Conservation (phyloP, 495 filamentous ascomycete species). For the Recurvomyces mirabilis region DNA sequence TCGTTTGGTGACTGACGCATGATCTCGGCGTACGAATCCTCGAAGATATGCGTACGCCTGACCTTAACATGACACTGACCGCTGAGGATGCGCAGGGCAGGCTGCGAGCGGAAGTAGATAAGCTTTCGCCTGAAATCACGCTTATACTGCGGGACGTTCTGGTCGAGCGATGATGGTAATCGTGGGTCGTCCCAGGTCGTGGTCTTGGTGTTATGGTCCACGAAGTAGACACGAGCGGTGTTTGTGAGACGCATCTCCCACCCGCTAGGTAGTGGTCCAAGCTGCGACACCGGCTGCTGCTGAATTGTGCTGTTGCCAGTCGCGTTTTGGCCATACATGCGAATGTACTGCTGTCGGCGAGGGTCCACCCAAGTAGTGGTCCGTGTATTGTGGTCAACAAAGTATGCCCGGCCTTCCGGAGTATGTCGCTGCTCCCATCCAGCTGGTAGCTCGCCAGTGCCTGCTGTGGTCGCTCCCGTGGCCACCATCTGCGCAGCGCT, state of each 20-base stretch:
- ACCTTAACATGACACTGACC: slow-evolving; percentile 99
- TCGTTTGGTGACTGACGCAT: slow-evolving; percentile 94
- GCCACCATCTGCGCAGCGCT: slow-evolving; percentile 76
- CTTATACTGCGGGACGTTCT: slow-evolving; percentile 99
- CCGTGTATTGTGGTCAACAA: slow-evolving; percentile 98
- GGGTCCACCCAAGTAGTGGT: slow-evolving; percentile 99
- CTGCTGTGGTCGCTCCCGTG: slow-evolving; percentile 86
- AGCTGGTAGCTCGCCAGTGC: slow-evolving; percentile 87
- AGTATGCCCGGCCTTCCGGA: slow-evolving; percentile 88
- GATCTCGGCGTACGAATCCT: slow-evolving; percentile 97
- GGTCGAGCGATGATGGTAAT: slow-evolving; percentile 88
- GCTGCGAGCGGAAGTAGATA: slow-evolving; percentile 98
- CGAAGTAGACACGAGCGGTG: slow-evolving; percentile 94
- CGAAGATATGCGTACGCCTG: slow-evolving; percentile 89
- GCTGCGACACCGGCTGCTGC: slow-evolving; percentile 93
- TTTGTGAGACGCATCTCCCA: slow-evolving; percentile 99
- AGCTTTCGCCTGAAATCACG: slow-evolving; percentile 95
- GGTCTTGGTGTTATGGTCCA: slow-evolving; percentile 98
- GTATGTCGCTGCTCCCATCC: slow-evolving; percentile 96
- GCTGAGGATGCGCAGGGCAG: slow-evolving; percentile 84
- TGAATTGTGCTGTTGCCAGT: slow-evolving; percentile 78
- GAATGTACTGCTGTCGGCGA: slow-evolving; percentile 91
- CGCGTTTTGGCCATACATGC: slow-evolving; percentile 81
- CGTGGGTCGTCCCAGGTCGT: slow-evolving; percentile 99
- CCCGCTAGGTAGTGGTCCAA: slow-evolving; percentile 91